Conservation (phyloP, 2,329 filamentous ascomycete species). For the Epichloe gansuensis region DNA sequence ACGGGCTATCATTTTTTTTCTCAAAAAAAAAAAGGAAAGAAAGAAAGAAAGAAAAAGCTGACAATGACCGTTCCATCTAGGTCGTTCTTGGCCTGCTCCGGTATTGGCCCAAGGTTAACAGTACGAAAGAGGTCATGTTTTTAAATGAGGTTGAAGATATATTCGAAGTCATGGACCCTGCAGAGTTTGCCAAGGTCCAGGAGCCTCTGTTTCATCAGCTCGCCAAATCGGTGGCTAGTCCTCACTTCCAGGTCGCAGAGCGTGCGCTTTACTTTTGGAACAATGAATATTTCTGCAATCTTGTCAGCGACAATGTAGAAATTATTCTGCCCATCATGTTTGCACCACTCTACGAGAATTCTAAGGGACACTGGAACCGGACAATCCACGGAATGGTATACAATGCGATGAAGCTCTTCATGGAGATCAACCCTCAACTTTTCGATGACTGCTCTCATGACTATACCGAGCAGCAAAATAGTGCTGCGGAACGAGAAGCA, state of each 20-base stretch:
- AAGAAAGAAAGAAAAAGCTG: conserved; percentile 11
- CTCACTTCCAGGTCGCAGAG: conserved; percentile 97
- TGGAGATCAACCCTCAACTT: conserved; percentile 97
- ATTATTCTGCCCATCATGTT: conserved; percentile 99
- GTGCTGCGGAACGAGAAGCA: conserved; percentile 70
- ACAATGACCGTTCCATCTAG: conserved; percentile 26
- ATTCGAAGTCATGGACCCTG: conserved; percentile 98
- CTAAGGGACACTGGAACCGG: conserved; percentile 98
- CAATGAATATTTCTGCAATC: conserved; percentile 99
- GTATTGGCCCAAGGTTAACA: conserved; percentile 99
- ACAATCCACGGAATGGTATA: conserved; percentile 99
- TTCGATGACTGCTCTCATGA: conserved; percentile 98
- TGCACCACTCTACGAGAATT: conserved; percentile 94
- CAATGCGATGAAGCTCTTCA: conserved; percentile 99
- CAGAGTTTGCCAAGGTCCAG: conserved; percentile 96
- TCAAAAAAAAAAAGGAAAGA: conserved; percentile 8
- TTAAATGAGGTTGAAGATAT: conserved; percentile 98
- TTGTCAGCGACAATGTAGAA: conserved; percentile 97
- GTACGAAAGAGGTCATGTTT: conserved; percentile 99
- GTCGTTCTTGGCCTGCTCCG: conserved; percentile 87
- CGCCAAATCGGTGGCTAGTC: conserved; percentile 94
- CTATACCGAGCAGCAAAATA: conserved; percentile 93
- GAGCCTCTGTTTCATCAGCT: conserved; percentile 95
- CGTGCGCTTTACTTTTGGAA: conserved; percentile 99
- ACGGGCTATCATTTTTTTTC: too few species aligned